phyloP scores from a whole-genome alignment of 257 asterid species.

The Penstemon eatonii region DNA sequence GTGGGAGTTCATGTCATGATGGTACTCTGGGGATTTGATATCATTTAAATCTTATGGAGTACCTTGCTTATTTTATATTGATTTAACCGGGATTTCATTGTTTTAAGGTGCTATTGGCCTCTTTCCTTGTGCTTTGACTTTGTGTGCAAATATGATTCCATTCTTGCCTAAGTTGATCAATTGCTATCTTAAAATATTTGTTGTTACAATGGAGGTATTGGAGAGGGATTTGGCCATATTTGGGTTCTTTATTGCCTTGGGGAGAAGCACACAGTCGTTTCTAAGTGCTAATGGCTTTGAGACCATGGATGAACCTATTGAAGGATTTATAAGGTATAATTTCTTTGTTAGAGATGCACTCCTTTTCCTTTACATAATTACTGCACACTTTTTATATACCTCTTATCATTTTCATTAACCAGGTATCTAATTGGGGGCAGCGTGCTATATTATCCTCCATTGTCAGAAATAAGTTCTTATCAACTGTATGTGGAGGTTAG shows the following conservation, averaged over 20 bases:
- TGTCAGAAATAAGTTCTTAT: slow-evolving; percentile 94
- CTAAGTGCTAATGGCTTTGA: slow-evolving; percentile 74
- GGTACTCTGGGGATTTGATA: background rate
- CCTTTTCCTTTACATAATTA: slow-evolving; percentile 16
- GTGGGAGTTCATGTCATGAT: background rate
- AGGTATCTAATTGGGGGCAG: slow-evolving; percentile 96
- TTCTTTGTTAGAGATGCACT: slow-evolving; percentile 26
- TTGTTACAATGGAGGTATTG: slow-evolving; percentile 57
- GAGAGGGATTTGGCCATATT: slow-evolving; percentile 94
- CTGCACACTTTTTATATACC: slow-evolving; percentile 2
- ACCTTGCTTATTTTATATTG: background rate
- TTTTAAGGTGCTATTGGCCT: slow-evolving; percentile 13
- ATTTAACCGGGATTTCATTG: background rate
- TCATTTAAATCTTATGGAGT: slow-evolving; percentile 10
- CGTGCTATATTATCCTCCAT: slow-evolving; percentile 92
- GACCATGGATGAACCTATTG: slow-evolving; percentile 63
- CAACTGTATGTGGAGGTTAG: slow-evolving; percentile 99
- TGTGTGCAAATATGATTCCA: slow-evolving; percentile 14
- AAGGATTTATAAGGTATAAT: slow-evolving; percentile 78
- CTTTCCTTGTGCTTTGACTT: background rate
- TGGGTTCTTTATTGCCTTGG: slow-evolving; percentile 96
- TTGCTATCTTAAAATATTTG: slow-evolving; percentile 10
- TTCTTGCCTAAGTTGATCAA: slow-evolving; percentile 21
- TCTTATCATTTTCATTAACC: slow-evolving; percentile 31
- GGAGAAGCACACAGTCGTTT: slow-evolving; percentile 77